Evolutionary conservation across 495 filamentous ascomycete genomes (phyloP).

Genomic region (Hypoxylon perforatum): DNA sequence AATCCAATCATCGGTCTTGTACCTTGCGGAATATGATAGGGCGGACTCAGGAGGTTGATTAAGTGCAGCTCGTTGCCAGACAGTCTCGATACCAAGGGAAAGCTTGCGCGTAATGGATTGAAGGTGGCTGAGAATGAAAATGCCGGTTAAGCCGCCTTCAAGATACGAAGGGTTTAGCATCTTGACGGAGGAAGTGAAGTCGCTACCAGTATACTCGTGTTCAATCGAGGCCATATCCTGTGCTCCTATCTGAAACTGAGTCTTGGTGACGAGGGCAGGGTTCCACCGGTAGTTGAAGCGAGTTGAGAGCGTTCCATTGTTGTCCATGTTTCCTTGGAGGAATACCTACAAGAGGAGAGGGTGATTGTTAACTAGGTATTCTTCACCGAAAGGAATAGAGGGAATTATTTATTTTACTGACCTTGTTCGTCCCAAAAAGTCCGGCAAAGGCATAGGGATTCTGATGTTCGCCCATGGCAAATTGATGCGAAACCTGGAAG

Average conservation of each 20-base stretch:
- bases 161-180: slow-evolving; percentile 91
- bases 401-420: slow-evolving; percentile 57
- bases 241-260: slow-evolving; percentile 78
- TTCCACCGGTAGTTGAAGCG: slow-evolving; percentile 92
- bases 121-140: slow-evolving; percentile 93
- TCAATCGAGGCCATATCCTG: slow-evolving; percentile 89
- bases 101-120: slow-evolving; percentile 91
- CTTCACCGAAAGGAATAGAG: background rate
- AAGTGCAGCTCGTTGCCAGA: slow-evolving; percentile 88
- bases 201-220: slow-evolving; percentile 89
- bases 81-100: slow-evolving; percentile 87
- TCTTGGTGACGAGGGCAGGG: slow-evolving; percentile 79
- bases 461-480: slow-evolving; percentile 89
- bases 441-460: slow-evolving; percentile 95
- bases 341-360: slow-evolving; percentile 73
- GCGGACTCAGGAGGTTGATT: slow-evolving; percentile 84
- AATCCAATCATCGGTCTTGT: slow-evolving; percentile 91
- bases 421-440: slow-evolving; percentile 90
- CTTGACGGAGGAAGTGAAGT: slow-evolving; percentile 93
- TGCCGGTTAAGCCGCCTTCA: slow-evolving; percentile 91
- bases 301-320: slow-evolving; percentile 81
- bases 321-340: slow-evolving; percentile 94
- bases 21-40: slow-evolving; percentile 87
- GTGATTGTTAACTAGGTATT: slow-evolving; percentile 12
- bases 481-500: slow-evolving; percentile 97